These are phyloP conservation scores for Westerdykella ornata DNA, from an alignment of 2,329 filamentous ascomycete genomes.

Conservation along the genomic window DNA sequence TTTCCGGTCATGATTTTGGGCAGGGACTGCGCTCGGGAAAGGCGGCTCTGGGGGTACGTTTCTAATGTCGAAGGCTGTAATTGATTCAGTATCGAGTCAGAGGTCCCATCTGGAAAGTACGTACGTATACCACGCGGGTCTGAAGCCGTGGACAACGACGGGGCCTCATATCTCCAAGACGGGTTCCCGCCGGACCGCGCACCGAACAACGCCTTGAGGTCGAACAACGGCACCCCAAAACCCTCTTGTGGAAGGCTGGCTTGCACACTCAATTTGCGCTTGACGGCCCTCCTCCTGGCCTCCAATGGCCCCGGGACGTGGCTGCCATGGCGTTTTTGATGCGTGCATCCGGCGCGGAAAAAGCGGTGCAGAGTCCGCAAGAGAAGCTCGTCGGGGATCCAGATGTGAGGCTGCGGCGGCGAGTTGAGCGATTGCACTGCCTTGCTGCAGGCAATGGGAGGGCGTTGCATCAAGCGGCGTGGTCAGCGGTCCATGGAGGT, in stretches of 20 bases:
- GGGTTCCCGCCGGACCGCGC: constrained; percentile 16
- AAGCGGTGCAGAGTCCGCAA: constrained; percentile 47
- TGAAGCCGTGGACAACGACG: constrained; percentile 12
- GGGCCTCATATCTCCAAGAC: constrained; percentile 33
- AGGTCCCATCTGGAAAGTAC: too few species aligned
- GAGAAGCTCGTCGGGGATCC: constrained; percentile 55
- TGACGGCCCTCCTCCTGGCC: constrained; percentile 50
- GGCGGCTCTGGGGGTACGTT: background rate
- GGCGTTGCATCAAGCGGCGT: constrained; percentile 43
- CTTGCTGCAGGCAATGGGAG: constrained; percentile 46
- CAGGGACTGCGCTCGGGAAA: background rate
- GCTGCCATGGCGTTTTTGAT: constrained; percentile 52
- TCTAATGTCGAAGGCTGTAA: too few species aligned
- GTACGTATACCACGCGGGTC: too few species aligned
- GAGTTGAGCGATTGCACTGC: constrained; percentile 42
- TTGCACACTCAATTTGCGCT: constrained; percentile 48
- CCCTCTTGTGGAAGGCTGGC: constrained; percentile 30
- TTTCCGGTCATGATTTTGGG: background rate
- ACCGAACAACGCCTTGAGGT: constrained; percentile 24
- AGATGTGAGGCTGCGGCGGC: constrained; percentile 44
- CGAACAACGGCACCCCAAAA: constrained; percentile 19
- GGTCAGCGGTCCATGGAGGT: constrained; percentile 9
- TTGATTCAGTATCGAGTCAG: too few species aligned
- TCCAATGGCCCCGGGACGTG: constrained; percentile 58
- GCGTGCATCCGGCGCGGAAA: constrained; percentile 41